A percentile compares a stretch with the other conserved stretches of the same genome.
phyloP scores from a whole-genome alignment of 306 rosid species.

The Phaseolus lunatus region DNA sequence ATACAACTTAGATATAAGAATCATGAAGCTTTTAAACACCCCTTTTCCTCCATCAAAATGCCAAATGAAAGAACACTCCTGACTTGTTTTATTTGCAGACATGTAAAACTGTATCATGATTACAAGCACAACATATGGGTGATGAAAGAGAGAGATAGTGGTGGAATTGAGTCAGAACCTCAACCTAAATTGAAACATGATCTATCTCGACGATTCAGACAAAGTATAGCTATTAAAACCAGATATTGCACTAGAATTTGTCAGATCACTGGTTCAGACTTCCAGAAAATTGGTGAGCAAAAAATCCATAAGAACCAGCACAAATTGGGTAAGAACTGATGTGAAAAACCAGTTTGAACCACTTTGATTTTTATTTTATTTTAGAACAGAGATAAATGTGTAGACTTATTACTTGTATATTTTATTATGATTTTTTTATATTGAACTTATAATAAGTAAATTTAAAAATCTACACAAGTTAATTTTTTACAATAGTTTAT shows the following conservation, averaged over 20 bases:
- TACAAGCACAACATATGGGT: conserved; percentile 2
- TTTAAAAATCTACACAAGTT: neutral
- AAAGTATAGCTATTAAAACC: neutral
- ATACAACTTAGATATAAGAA: neutral
- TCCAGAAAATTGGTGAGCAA: neutral
- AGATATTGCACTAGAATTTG: neutral
- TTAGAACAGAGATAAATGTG: neutral
- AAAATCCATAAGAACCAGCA: neutral
- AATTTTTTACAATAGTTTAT: neutral
- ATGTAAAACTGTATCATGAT: conserved; percentile 3
- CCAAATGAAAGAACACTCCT: neutral
- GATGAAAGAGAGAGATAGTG: neutral
- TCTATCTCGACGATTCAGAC: conserved; percentile 30
- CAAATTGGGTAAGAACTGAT: neutral
- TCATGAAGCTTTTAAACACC: conserved; percentile 1
- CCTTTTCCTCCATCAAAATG: neutral
- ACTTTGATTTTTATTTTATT: neutral
- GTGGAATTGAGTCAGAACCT: conserved; percentile 12
- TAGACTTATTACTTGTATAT: neutral
- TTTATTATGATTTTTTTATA: neutral
- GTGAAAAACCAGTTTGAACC: neutral
- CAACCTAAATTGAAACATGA: conserved; percentile 7
- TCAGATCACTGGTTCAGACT: neutral
- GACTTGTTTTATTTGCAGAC: neutral
- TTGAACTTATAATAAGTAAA: neutral